Evolutionary conservation across 2,329 filamentous ascomycete species (phyloP).

Genomic region (Colletotrichum phormii): DNA sequence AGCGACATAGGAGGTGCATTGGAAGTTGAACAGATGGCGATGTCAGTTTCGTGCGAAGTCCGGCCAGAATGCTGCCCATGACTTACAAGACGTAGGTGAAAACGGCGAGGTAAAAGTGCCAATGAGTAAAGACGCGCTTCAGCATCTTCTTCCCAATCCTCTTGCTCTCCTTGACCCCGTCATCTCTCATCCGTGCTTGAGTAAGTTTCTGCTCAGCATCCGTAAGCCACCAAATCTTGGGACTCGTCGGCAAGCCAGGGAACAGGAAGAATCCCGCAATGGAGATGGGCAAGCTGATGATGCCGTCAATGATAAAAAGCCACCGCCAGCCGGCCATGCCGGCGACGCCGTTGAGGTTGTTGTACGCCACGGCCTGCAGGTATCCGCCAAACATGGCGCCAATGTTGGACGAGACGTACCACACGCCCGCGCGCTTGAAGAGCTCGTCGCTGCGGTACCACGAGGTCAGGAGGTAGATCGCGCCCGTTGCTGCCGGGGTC

Average conservation of each 20-base stretch:
- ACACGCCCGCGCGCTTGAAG: constrained; percentile 60
- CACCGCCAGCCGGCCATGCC: constrained; percentile 59
- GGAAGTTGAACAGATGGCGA: constrained; percentile 13
- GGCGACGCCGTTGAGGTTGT: constrained; percentile 56
- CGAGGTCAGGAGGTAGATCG: constrained; percentile 43
- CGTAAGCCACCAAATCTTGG: constrained; percentile 46
- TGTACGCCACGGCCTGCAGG: constrained; percentile 61
- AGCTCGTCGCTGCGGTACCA: constrained; percentile 47
- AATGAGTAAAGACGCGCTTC: constrained; percentile 42
- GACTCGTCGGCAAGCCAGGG: constrained; percentile 50
- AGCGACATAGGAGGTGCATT: constrained; percentile 34
- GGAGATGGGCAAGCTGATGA: constrained; percentile 62
- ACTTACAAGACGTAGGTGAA: constrained; percentile 39
- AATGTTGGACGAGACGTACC: constrained; percentile 59
- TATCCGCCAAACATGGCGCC: constrained; percentile 63
- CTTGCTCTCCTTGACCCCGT: constrained; percentile 34
- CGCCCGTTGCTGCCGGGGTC: constrained; percentile 34
- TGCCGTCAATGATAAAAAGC: constrained; percentile 65
- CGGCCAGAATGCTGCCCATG: too few species aligned
- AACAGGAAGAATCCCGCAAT: constrained; percentile 58
- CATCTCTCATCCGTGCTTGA: constrained; percentile 42
- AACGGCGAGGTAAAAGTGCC: constrained; percentile 43
- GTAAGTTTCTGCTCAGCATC: constrained; percentile 47
- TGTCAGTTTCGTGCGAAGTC: too few species aligned
- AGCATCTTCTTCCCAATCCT: constrained; percentile 43